A percentile compares a stretch with the other conserved stretches of the same genome.
Conservation (phyloP, 2,329 filamentous ascomycete species). For the Aspergillus latus region DNA sequence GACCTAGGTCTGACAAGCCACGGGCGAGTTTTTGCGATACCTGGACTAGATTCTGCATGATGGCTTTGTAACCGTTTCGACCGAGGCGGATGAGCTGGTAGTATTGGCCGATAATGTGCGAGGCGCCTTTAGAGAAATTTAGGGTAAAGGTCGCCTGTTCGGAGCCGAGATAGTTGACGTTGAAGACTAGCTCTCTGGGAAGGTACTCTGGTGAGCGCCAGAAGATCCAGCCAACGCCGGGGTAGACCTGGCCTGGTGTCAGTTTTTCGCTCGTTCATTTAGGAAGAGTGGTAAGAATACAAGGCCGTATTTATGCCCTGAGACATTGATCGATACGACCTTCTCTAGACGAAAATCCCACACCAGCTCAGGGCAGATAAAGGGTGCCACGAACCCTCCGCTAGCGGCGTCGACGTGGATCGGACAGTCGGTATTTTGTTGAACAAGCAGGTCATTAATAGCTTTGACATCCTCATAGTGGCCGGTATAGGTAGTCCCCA, state of each 20-base stretch:
- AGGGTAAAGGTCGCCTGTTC: slow-evolving; percentile 95
- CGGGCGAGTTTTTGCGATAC: no score
- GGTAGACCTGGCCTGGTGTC: slow-evolving; percentile 59
- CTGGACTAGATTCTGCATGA: slow-evolving; percentile 71
- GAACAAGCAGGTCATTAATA: slow-evolving; percentile 80
- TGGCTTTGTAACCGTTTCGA: slow-evolving; percentile 84
- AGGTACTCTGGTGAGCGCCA: slow-evolving; percentile 83
- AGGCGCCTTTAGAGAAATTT: slow-evolving; percentile 95
- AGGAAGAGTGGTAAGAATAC: no score
- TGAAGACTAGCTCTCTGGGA: slow-evolving; percentile 92
- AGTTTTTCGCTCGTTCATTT: no score
- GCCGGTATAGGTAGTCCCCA: slow-evolving; percentile 92
- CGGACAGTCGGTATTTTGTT: slow-evolving; percentile 72
- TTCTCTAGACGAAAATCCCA: slow-evolving; percentile 92
- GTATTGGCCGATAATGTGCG: slow-evolving; percentile 94
- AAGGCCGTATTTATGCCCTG: slow-evolving; percentile 81
- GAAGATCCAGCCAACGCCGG: slow-evolving; percentile 90
- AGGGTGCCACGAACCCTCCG: slow-evolving; percentile 90
- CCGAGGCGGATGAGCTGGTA: slow-evolving; percentile 95
- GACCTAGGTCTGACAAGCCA: no score
- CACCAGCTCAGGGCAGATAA: slow-evolving; percentile 75
- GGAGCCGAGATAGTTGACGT: slow-evolving; percentile 97
- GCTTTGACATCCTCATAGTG: slow-evolving; percentile 93
- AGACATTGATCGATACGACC: slow-evolving; percentile 91
- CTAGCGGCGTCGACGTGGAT: slow-evolving; percentile 94